phyloP scores from a whole-genome alignment of 2,329 filamentous ascomycete species.

The Didymella pomorum region DNA sequence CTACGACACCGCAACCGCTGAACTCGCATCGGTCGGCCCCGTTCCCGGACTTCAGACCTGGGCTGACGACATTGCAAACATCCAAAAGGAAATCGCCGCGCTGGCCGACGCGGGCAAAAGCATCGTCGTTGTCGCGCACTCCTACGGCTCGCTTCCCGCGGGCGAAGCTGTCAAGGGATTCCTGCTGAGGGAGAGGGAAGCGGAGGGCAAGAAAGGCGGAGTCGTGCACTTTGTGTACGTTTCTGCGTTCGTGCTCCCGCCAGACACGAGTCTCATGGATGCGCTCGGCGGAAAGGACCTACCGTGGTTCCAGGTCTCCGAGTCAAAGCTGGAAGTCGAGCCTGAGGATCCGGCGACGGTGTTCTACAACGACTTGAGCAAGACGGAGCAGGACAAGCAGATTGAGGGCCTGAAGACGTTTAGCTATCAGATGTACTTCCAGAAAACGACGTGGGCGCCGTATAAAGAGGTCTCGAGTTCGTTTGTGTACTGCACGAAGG shows the following conservation, averaged over 20 bases:
- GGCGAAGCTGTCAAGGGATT: neutral
- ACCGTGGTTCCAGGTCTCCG: slow-evolving; percentile 1
- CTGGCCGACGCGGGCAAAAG: neutral
- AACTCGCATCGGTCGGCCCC: slow-evolving; percentile 1
- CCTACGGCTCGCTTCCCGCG: slow-evolving; percentile 7
- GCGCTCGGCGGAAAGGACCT: slow-evolving; percentile 2
- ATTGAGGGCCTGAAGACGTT: neutral
- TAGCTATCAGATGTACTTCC: slow-evolving; percentile 2
- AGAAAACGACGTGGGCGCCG: slow-evolving; percentile 14
- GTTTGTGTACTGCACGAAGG: slow-evolving; percentile 2
- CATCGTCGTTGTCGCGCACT: slow-evolving; percentile 3
- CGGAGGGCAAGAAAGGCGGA: neutral
- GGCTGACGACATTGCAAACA: neutral
- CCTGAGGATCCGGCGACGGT: neutral
- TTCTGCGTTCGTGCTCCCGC: neutral
- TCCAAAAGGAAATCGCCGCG: rapidly evolving
- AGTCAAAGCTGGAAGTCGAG: neutral
- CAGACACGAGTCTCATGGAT: neutral
- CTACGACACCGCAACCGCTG: slow-evolving; percentile 7
- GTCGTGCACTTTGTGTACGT: slow-evolving; percentile 2
- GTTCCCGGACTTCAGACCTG: neutral
- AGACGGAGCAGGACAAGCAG: neutral
- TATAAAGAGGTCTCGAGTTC: neutral
- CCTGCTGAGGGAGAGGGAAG: neutral
- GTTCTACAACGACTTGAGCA: slow-evolving; percentile 4